Conservation (phyloP, 2,329 filamentous ascomycete species). For the Monascus ruber region DNA sequence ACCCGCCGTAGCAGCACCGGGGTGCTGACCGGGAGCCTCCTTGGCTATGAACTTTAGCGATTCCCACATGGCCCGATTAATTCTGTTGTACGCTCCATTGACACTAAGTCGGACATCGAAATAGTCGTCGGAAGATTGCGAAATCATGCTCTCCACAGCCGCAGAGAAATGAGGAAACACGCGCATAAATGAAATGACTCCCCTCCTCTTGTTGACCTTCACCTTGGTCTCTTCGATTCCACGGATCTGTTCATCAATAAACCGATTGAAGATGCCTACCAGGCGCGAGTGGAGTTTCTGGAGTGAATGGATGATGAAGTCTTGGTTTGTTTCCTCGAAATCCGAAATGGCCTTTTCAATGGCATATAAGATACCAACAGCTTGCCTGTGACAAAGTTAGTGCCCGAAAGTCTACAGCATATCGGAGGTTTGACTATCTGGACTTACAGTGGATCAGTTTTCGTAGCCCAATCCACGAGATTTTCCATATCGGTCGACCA, state of each 20-base stretch:
- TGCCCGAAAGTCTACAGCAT: conserved; percentile 11
- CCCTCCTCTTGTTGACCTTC: conserved; percentile 97
- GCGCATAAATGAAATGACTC: conserved; percentile 88
- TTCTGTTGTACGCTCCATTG: conserved; percentile 75
- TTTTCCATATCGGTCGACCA: conserved; percentile 66
- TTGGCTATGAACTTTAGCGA: conserved; percentile 89
- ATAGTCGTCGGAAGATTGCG: conserved; percentile 41
- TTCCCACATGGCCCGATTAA: conserved; percentile 95
- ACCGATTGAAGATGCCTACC: conserved; percentile 67
- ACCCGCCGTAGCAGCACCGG: conserved; percentile 35
- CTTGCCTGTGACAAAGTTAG: conserved; percentile 51
- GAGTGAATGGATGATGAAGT: conserved; percentile 69
- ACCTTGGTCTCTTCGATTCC: conserved; percentile 98
- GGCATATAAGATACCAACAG: conserved; percentile 70
- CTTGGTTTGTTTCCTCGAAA: conserved; percentile 82
- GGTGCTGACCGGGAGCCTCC: conserved; percentile 49
- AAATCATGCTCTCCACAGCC: conserved; percentile 73
- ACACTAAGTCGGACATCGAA: conserved; percentile 64
- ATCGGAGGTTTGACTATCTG: background rate
- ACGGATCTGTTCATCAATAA: conserved; percentile 87
- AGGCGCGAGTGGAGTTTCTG: conserved; percentile 69
- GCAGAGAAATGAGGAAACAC: conserved; percentile 81
- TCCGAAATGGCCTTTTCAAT: conserved; percentile 69
- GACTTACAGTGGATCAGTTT: conserved; percentile 68
- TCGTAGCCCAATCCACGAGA: conserved; percentile 73